Conservation (phyloP, 2,329 filamentous ascomycete genomes). For the Parasarocladium wereldwijsianum region DNA sequence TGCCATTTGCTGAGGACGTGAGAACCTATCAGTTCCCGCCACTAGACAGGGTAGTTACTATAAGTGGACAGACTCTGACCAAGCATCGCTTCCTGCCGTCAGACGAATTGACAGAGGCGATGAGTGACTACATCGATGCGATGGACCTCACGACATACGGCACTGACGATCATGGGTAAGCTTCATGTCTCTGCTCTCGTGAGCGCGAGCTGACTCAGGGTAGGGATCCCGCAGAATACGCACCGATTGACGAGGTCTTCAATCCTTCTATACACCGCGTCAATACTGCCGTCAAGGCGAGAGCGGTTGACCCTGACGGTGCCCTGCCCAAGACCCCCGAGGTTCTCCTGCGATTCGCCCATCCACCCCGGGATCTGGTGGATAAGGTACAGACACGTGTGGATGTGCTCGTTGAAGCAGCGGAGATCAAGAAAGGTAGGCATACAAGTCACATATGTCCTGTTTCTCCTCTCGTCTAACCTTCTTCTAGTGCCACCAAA, state of each 20-base stretch:
- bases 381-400: conserved; percentile 41
- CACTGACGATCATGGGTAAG: conserved; percentile 60
- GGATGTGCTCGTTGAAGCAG: conserved; percentile 48
- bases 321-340: conserved; percentile 46
- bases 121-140: conserved; percentile 82
- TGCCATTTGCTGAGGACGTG: conserved; percentile 89
- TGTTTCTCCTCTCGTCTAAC: conserved; percentile 8
- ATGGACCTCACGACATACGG: conserved; percentile 73
- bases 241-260: conserved; percentile 66
- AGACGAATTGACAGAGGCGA: conserved; percentile 58
- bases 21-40: conserved; percentile 85
- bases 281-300: conserved; percentile 69
- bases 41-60: conserved; percentile 71
- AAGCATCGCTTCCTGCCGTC: conserved; percentile 75
- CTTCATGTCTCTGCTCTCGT: neutral
- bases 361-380: conserved; percentile 54
- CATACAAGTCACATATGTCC: neutral
- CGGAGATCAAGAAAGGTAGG: conserved; percentile 71
- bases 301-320: conserved; percentile 59
- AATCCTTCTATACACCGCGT: conserved; percentile 80
- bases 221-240: conserved; percentile 48
- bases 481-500: conserved; percentile 54
- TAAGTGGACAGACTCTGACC: conserved; percentile 66
- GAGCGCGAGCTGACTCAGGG: conserved; percentile 8
- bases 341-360: conserved; percentile 56